A percentile compares a stretch with the other conserved stretches of the same genome.
These are phyloP conservation scores for Botrytis tulipae DNA, from an alignment of 2,329 filamentous ascomycete genomes.

Conservation along the genomic window DNA sequence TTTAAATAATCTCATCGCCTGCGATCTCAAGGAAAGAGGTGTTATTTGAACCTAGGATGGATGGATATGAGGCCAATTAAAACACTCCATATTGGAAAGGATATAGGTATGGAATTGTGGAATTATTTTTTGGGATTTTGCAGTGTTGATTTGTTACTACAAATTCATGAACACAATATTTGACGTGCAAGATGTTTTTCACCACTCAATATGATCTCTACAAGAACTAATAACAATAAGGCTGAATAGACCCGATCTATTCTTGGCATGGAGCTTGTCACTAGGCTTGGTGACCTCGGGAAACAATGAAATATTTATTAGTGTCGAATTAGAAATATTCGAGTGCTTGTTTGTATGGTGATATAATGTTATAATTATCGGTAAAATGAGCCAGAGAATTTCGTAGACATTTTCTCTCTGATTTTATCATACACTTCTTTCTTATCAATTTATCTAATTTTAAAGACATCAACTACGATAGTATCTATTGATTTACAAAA, in stretches of 20 bases:
- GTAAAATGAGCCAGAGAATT: neutral
- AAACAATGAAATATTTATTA: neutral
- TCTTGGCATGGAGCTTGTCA: neutral
- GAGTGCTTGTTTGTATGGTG: neutral
- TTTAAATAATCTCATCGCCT: neutral
- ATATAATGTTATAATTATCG: rapidly evolving
- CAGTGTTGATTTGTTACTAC: neutral
- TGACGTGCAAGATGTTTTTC: neutral
- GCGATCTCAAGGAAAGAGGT: neutral
- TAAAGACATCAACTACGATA: rapidly evolving
- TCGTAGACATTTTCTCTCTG: too few relatives aligned
- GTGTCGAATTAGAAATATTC: neutral
- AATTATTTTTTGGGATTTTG: neutral
- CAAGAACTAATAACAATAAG: neutral
- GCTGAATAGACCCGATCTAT: neutral
- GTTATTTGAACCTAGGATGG: neutral
- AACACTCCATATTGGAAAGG: neutral
- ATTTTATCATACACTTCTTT: neutral
- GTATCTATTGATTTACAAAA: neutral
- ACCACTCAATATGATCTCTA: neutral
- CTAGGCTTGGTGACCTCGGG: neutral
- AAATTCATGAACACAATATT: neutral
- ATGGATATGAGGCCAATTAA: neutral
- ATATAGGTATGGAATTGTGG: neutral
- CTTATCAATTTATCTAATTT: neutral